phyloP scores from a whole-genome alignment of 2,329 filamentous ascomycete species.

The Claviceps sp. region DNA sequence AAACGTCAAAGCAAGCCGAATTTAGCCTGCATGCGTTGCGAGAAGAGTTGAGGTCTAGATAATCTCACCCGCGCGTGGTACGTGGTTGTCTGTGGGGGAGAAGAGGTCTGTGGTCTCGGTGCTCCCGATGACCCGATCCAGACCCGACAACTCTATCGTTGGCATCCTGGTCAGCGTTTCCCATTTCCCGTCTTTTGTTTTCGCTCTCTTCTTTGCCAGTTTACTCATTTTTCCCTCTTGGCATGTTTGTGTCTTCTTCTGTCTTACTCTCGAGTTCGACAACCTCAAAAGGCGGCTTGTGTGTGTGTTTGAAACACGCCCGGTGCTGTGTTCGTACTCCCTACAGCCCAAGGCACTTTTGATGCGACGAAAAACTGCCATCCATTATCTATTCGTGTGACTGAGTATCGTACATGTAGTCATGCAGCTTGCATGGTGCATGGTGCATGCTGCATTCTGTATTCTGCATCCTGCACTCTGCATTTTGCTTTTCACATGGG shows the following conservation, averaged over 20 bases:
- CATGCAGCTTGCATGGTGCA: no score
- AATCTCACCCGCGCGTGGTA: no score
- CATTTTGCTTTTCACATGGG: neutral
- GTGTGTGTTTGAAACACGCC: neutral
- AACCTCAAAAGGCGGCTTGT: neutral
- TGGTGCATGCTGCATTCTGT: no score
- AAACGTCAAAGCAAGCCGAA: no score
- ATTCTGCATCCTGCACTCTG: neutral
- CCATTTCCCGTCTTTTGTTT: neutral
- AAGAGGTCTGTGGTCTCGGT: no score
- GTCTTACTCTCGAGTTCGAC: neutral
- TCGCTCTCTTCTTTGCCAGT: neutral
- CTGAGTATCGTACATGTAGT: no score
- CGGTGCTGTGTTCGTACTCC: neutral
- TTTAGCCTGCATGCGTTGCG: no score
- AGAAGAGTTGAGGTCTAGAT: no score
- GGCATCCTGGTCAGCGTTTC: neutral
- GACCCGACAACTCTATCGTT: neutral
- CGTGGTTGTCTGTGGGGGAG: no score
- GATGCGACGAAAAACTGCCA: no score
- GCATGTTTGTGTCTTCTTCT: neutral
- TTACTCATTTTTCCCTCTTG: neutral
- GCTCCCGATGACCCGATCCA: neutral
- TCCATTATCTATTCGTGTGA: no score
- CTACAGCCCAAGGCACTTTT: neutral